These are phyloP conservation scores for Populus hybrid DNA, from an alignment of 441 rosid genomes.

Conservation along the genomic window DNA sequence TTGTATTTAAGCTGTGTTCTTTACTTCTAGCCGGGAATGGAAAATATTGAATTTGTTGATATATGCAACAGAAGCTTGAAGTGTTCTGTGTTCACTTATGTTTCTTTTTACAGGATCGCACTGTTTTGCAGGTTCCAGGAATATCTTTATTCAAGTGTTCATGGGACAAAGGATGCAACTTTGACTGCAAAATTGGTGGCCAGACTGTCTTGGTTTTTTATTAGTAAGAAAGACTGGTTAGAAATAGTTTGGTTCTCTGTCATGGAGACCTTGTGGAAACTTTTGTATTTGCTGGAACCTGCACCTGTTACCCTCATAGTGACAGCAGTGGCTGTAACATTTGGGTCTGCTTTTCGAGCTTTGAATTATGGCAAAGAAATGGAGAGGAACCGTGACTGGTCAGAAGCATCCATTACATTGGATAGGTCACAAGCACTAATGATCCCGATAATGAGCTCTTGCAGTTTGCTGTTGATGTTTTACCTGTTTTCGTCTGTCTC, in stretches of 20 bases:
- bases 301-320: slow-evolving; percentile 75
- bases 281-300: slow-evolving; percentile 79
- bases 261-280: slow-evolving; percentile 89
- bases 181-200: slow-evolving; percentile 16
- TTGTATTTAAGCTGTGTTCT: background rate
- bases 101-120: background rate
- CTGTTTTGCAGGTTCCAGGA: slow-evolving; percentile 40
- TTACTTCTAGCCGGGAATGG: background rate
- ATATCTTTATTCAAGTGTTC: slow-evolving; percentile 23
- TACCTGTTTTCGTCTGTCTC: slow-evolving; percentile 90
- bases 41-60: background rate
- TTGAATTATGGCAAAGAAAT: slow-evolving; percentile 88
- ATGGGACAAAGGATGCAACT: slow-evolving; percentile 30
- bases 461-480: slow-evolving; percentile 95
- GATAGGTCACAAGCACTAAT: slow-evolving; percentile 86
- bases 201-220: slow-evolving; percentile 11
- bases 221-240: slow-evolving; percentile 10
- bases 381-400: slow-evolving; percentile 86
- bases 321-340: slow-evolving; percentile 87
- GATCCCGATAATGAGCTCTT: slow-evolving; percentile 97
- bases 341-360: slow-evolving; percentile 91
- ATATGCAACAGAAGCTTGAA: background rate
- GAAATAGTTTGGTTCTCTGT: slow-evolving; percentile 18
- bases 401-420: slow-evolving; percentile 77
- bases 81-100: background rate